Conservation (phyloP, 805 yeast species). For the Blastobotrys mokoenaii region DNA sequence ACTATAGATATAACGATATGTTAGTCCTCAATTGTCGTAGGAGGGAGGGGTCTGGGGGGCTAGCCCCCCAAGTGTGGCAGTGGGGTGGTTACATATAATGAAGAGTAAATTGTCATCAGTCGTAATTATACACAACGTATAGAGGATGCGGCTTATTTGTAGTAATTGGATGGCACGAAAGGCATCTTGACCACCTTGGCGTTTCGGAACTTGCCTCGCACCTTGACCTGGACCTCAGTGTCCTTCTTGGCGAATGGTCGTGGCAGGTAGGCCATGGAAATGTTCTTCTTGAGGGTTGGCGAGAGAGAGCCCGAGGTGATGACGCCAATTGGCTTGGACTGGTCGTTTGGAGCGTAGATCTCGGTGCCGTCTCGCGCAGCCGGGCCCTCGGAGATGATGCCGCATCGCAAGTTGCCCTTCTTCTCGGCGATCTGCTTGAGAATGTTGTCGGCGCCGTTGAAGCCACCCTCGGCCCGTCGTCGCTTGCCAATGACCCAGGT, state of each 20-base stretch:
- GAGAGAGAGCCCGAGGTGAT: constrained; percentile 58
- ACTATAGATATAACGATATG: no score
- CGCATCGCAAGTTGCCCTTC: constrained; percentile 57
- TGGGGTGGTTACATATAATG: no score
- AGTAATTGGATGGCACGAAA: constrained; percentile 67
- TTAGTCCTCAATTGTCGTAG: no score
- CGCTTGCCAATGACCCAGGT: constrained; percentile 84
- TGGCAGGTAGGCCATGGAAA: constrained; percentile 84
- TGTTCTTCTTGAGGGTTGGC: constrained; percentile 68
- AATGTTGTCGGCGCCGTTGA: constrained; percentile 72
- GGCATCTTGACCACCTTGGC: constrained; percentile 80
- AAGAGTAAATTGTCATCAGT: not conserved
- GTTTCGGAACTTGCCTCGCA: constrained; percentile 74
- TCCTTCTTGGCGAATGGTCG: constrained; percentile 68
- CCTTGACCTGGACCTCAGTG: constrained; percentile 59
- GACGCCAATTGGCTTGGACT: constrained; percentile 45
- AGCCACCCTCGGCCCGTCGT: constrained; percentile 49
- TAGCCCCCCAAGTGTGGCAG: no score
- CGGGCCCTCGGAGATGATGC: constrained; percentile 68
- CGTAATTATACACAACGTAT: not conserved
- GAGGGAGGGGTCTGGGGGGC: no score
- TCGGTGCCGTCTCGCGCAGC: constrained; percentile 81
- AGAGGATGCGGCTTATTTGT: constrained; percentile 22
- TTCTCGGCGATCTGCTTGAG: constrained; percentile 65
- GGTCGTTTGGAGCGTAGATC: constrained; percentile 48